phyloP scores from a whole-genome alignment of 352 stramenopile genomes.

The Phytophthora meadii region DNA sequence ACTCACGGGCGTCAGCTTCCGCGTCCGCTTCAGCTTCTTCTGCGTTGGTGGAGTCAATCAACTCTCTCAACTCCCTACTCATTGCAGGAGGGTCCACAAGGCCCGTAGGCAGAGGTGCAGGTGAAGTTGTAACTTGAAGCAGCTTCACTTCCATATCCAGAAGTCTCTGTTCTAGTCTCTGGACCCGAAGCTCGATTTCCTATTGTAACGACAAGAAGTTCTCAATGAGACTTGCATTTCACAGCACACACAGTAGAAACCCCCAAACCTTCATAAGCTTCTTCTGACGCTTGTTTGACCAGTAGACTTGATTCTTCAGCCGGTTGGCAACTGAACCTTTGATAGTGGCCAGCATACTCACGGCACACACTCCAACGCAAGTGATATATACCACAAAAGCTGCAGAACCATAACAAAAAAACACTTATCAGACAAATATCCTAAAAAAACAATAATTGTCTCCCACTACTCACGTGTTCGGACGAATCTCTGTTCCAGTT shows the following conservation, averaged over 20 bases:
- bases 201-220: conserved; percentile 12
- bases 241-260: not conserved
- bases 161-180: conserved; percentile 72
- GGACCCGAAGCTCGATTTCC: conserved; percentile 73
- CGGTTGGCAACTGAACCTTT: conserved; percentile 86
- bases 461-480: conserved; percentile 51
- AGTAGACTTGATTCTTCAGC: conserved; percentile 87
- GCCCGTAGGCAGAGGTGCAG: conserved; percentile 21
- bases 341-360: conserved; percentile 90
- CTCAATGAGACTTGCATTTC: not conserved
- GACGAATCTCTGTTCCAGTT: conserved; percentile 86
- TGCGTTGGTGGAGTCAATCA: conserved; percentile 34
- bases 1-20: conserved; percentile 40
- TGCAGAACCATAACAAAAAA: conserved; percentile 21
- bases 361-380: conserved; percentile 68
- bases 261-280: conserved; percentile 72
- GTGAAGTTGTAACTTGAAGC: conserved; percentile 40
- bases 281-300: conserved; percentile 83
- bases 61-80: conserved; percentile 41
- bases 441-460: too few species aligned
- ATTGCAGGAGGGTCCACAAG: conserved; percentile 31
- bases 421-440: conserved; percentile 1
- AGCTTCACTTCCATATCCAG: conserved; percentile 70
- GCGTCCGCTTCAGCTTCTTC: conserved; percentile 41
- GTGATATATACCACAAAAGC: conserved; percentile 85